Evolutionary conservation across 176 grass and related monocot species (phyloP).

Genomic region (Luzula sylvatica): DNA sequence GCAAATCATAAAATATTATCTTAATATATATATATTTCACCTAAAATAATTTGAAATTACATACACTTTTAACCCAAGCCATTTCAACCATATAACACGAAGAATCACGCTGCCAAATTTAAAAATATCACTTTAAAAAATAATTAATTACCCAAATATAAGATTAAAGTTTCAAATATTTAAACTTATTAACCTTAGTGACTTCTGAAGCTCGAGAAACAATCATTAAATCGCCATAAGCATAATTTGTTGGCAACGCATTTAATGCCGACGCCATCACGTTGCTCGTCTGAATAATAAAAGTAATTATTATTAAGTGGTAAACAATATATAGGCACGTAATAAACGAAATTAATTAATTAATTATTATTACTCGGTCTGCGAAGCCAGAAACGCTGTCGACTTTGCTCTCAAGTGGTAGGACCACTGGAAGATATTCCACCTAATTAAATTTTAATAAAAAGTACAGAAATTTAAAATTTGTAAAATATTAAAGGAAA

Average conservation of each 20-base stretch:
- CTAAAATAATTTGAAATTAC: conserved; percentile 20
- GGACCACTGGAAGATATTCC: conserved; percentile 79
- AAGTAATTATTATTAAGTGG: not conserved
- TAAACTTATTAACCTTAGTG: conserved; percentile 49
- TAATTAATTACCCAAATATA: not conserved
- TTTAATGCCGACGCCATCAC: conserved; percentile 73
- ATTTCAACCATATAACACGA: conserved; percentile 95
- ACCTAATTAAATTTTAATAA: conserved; percentile 42
- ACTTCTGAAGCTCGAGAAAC: conserved; percentile 46
- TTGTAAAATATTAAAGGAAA: conserved; percentile 3
- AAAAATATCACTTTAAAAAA: conserved; percentile 12
- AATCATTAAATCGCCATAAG: conserved; percentile 79
- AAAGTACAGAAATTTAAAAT: conserved; percentile 1
- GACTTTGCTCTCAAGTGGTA: conserved; percentile 82
- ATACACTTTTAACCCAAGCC: conserved; percentile 82
- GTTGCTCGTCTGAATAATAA: conserved; percentile 54
- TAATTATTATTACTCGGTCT: conserved; percentile 39
- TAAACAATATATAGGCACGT: not conserved
- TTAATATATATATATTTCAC: conserved; percentile 1
- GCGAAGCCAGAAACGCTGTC: conserved; percentile 63
- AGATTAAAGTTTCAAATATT: not conserved
- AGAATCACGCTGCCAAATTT: conserved; percentile 30
- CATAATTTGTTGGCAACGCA: conserved; percentile 66
- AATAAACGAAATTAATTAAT: not conserved
- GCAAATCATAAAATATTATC: conserved; percentile 11